These are phyloP conservation scores for Alternaria sp. DNA, from an alignment of 2,329 filamentous ascomycete genomes.

Conservation along the genomic window DNA sequence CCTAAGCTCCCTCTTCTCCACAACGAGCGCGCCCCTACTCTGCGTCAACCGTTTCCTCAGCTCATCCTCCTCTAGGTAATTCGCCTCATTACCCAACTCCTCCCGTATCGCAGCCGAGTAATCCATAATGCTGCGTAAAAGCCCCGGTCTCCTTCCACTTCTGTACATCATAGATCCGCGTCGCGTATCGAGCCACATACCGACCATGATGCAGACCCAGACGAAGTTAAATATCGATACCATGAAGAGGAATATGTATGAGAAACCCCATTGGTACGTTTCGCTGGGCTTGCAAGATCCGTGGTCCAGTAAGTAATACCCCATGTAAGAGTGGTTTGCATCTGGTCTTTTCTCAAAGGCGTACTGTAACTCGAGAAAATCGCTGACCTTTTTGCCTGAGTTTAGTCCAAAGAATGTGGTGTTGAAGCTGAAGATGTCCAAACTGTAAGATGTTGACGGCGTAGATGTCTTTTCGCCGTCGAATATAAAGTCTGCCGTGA, in stretches of 20 bases:
- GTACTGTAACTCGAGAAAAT: not conserved
- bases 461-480: too few relatives aligned
- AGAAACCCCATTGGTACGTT: conserved; percentile 46
- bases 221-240: conserved; percentile 43
- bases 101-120: conserved; percentile 34
- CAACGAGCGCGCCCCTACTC: conserved; percentile 31
- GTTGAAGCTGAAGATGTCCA: too few relatives aligned
- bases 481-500: too few relatives aligned
- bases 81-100: conserved; percentile 30
- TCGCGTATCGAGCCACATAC: conserved; percentile 43
- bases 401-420: too few relatives aligned
- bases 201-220: conserved; percentile 41
- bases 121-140: conserved; percentile 39
- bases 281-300: conserved; percentile 41
- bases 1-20: conserved; percentile 33
- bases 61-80: conserved; percentile 30
- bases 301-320: conserved; percentile 26
- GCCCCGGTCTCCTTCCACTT: conserved; percentile 35
- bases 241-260: conserved; percentile 47
- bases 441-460: too few relatives aligned
- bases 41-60: conserved; percentile 25
- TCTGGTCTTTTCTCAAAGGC: conserved; percentile 18
- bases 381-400: too few relatives aligned
- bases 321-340: conserved; percentile 25
- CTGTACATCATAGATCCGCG: conserved; percentile 38